Base-by-base conservation (phyloP, 805 yeast genomes). In the Yarrowia keelungensis region DNA sequence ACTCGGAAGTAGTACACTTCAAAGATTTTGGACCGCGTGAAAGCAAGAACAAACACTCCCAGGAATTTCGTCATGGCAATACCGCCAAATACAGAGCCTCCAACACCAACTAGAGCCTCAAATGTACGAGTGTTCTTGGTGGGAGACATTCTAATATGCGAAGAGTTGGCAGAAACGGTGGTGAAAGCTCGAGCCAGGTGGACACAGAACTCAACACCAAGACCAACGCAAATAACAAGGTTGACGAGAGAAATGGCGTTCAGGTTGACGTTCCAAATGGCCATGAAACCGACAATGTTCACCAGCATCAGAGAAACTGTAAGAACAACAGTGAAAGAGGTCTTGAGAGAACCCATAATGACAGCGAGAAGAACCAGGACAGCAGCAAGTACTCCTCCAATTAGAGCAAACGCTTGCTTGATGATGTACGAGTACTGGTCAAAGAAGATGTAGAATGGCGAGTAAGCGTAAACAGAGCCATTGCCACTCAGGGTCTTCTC, bases 221-320 rank as follows among this genome's bases (percentile, higher is more conserved):
- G 80, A 0, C 99, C 99, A 2, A 89, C 87, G 76, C 98, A 94
- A n/a, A 94, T 94, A 43, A 95, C 84, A 69, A 94, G 82, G 73
- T 94, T 94, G 19, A 95, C 98, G 71, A 95, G 81, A 70, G 94
- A 87, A 3, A 94, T 91, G 0, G 97, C 98, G 76, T 94, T 94
- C 59, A 94, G 81, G 0, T 94, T 85, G 35, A 94, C 88, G 0
- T 83, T 84, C 86, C 92, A 87, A 7, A 89, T 15, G 0, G 88
- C 84, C 92, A 94, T 88, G 12, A 89, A 81, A 0, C 97, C 98
- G 2, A 90, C 91, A 69, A 94, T 87, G 75, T 90, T 87, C 43
- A 86, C 79, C 71, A 93, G 75, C 41, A 92, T 87, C 80, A 88
- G 83, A 0, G 81, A 73, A 3, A 94, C 90, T 0, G 89, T 87